Evolutionary conservation across 768 basidiomycete genomes (phyloP), one percentile per base, ranked within the genome.

Genomic region (Leucocoprinus sp.): DNA sequence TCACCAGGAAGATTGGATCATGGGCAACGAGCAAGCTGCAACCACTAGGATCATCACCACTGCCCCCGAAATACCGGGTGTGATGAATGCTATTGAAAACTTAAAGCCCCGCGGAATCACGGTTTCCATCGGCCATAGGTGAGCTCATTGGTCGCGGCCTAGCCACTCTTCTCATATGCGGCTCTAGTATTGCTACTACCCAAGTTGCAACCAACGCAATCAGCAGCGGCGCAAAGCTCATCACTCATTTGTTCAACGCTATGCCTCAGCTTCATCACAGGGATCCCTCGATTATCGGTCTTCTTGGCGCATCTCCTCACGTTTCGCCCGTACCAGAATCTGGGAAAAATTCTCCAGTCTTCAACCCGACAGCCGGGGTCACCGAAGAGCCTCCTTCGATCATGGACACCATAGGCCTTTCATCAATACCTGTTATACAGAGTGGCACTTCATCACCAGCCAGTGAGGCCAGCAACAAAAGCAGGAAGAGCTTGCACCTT

Each of bases 61-160:
- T 22, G 92, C 92, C 1, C 92, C 92, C 2, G 92, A 95, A 60
- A 72, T 92, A 23, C 72, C 78, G 17, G 92, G 92, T 6, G 88
- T 93, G 11, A 76, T 89, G 76, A 66, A 74, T 2, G 75, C 82
- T 14, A 72, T 93, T 8, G 60, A 64, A 6, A 73, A 77, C 48
- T 65, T 89, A 41, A 67, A 61, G 35, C 70, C 75, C 52, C 67
- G 79, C 46, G 89, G 88, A 1, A 71, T 92, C 21, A 72, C 78
- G 5, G 82, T 90, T 62, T 86, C 83, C n/a, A 84, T 93, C 28
- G 92, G 92, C 1, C 92, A 95, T 64, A 90, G 84, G 89, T 87
- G 45, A 44, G 66, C 51, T 15, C 26, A 2, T 27, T 35, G 19
- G 11, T 23, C 27, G 29, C 17, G 8, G 8, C 4, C n/a, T 41